A percentile compares a stretch with the other conserved stretches of the same genome.
phyloP scores from a whole-genome alignment of 2,329 filamentous ascomycete genomes.

The Penicillium sp. region DNA sequence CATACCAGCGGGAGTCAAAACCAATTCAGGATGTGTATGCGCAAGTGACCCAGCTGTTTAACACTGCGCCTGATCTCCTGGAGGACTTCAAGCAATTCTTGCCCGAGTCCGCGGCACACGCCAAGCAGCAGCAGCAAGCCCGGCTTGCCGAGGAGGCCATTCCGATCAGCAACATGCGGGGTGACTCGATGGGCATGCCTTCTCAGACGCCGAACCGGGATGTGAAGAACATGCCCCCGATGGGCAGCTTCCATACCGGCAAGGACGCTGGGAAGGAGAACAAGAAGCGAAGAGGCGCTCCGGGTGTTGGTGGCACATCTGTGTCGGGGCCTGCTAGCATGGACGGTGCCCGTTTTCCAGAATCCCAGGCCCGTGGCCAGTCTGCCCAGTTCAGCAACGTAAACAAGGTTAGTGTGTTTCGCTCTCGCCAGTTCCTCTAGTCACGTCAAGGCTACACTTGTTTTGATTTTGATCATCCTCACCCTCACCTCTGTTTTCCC shows the following conservation, averaged over 20 bases:
- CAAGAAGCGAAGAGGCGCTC: slow-evolving; percentile 75
- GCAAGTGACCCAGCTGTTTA: slow-evolving; percentile 92
- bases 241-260: slow-evolving; percentile 90
- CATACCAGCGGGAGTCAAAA: slow-evolving; percentile 95
- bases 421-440: background rate
- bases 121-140: slow-evolving; percentile 59
- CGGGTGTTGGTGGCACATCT: slow-evolving; percentile 38
- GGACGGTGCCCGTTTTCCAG: slow-evolving; percentile 34
- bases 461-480: background rate
- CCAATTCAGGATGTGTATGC: slow-evolving; percentile 98
- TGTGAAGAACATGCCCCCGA: slow-evolving; percentile 72
- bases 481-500: background rate
- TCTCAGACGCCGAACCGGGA: slow-evolving; percentile 53
- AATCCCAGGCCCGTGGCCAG: slow-evolving; percentile 35
- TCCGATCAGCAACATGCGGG: slow-evolving; percentile 63
- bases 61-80: slow-evolving; percentile 85
- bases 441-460: background rate
- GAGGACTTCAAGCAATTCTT: slow-evolving; percentile 99
- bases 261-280: slow-evolving; percentile 81
- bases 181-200: slow-evolving; percentile 49
- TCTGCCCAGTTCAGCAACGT: slow-evolving; percentile 42
- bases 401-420: slow-evolving; percentile 50
- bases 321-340: slow-evolving; percentile 33
- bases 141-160: slow-evolving; percentile 60
- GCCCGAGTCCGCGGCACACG: slow-evolving; percentile 77